These are phyloP conservation scores for Botrytis byssoidea DNA, from an alignment of 2,329 filamentous ascomycete genomes.

Conservation along the genomic window DNA sequence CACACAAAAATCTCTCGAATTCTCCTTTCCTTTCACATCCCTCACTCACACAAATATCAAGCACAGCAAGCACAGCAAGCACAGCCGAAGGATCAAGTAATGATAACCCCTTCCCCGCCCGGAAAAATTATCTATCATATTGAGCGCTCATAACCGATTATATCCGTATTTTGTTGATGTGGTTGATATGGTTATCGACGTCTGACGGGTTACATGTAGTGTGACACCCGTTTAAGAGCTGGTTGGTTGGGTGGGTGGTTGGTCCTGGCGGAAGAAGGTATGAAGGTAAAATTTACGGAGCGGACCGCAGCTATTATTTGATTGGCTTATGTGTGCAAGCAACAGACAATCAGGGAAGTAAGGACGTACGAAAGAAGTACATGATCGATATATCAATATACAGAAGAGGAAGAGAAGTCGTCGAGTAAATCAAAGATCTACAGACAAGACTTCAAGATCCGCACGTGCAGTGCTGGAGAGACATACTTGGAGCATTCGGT, in stretches of 20 bases:
- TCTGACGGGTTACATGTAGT: too few relatives aligned
- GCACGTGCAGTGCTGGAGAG: not conserved
- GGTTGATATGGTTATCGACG: too few relatives aligned
- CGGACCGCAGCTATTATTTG: not conserved
- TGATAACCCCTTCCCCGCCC: not conserved
- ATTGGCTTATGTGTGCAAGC: not conserved
- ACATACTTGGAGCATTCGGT: not conserved
- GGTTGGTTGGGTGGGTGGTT: not conserved
- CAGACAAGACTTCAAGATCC: not conserved
- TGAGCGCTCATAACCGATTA: not conserved
- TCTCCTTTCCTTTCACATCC: too few relatives aligned
- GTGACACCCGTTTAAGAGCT: not conserved
- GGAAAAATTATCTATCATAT: not conserved
- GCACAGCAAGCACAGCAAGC: not conserved
- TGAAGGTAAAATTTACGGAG: not conserved
- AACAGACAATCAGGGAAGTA: not conserved
- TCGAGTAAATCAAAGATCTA: not conserved
- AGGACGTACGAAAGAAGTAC: not conserved
- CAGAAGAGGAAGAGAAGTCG: not conserved
- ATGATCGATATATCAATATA: not conserved
- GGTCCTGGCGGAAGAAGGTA: not conserved
- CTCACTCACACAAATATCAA: too few relatives aligned
- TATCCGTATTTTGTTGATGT: not conserved
- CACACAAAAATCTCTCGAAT: too few relatives aligned
- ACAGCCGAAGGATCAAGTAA: not conserved